Conservation (phyloP, 306 rosid genomes). For the Boehmeria nivea region DNA sequence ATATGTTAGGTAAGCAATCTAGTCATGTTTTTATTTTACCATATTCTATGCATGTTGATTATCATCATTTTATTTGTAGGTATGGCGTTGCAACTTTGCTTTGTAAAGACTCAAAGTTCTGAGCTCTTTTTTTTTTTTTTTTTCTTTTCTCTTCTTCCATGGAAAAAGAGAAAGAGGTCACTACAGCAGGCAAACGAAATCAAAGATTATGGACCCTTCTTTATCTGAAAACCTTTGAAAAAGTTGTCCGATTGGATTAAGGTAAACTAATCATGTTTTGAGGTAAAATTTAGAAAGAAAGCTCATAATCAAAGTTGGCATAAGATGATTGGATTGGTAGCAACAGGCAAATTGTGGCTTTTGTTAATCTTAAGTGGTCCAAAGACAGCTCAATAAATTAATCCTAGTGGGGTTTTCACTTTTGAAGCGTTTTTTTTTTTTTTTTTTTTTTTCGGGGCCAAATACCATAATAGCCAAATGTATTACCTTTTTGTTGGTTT, state of each 20-base stretch:
- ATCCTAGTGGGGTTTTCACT: no score
- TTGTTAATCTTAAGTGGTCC: not conserved
- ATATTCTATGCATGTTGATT: not conserved
- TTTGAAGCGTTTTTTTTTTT: no score
- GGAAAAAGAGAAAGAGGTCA: slow-evolving; percentile 22
- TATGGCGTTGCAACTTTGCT: slow-evolving; percentile 40
- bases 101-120: slow-evolving; percentile 47
- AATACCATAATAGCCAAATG: no score
- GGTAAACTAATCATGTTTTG: slow-evolving; percentile 17
- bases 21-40: not conserved
- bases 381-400: slow-evolving; percentile 7
- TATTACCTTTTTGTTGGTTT: no score
- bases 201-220: slow-evolving; percentile 17
- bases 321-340: slow-evolving; percentile 10
- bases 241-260: slow-evolving; percentile 15
- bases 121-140: slow-evolving; percentile 18
- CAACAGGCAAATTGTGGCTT: not conserved
- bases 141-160: no score
- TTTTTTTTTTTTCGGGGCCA: no score
- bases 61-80: not conserved
- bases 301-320: slow-evolving; percentile 2
- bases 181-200: slow-evolving; percentile 32
- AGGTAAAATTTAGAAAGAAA: not conserved
- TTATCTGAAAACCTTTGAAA: slow-evolving; percentile 33
- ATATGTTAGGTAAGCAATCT: not conserved